These are phyloP conservation scores for Hydrangea macrophylla DNA, from an alignment of 148 eudicot genomes.

Conservation along the genomic window DNA sequence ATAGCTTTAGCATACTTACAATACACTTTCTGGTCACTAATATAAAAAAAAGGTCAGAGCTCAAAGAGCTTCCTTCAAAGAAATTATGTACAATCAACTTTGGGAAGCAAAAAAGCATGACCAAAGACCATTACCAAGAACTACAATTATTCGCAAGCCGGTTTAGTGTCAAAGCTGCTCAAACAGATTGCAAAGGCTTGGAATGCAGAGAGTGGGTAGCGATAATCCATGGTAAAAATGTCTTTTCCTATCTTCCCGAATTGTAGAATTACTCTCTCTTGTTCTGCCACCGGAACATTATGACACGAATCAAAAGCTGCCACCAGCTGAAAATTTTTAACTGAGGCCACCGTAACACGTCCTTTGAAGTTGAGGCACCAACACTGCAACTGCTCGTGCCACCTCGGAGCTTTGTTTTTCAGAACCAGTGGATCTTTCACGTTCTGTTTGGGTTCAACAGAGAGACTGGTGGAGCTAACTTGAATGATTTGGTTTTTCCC, in stretches of 20 bases:
- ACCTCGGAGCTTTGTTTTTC: constrained; percentile 50
- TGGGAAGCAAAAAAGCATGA: background rate
- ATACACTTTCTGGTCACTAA: background rate
- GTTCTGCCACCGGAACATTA: constrained; percentile 30
- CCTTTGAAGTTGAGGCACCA: constrained; percentile 64
- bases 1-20: constrained; percentile 1
- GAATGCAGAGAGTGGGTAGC: constrained; percentile 51
- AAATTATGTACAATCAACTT: constrained; percentile 13
- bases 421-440: constrained; percentile 27
- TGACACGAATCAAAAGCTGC: constrained; percentile 31
- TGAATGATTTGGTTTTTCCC: constrained; percentile 8
- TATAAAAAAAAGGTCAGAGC: background rate
- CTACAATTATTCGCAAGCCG: constrained; percentile 44
- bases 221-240: constrained; percentile 54
- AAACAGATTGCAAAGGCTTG: constrained; percentile 55
- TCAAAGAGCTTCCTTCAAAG: constrained; percentile 8
- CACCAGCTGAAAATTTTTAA: constrained; percentile 57
- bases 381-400: constrained; percentile 59
- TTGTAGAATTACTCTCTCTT: constrained; percentile 47
- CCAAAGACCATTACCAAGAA: background rate
- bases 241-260: constrained; percentile 63
- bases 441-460: background rate
- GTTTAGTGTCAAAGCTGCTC: constrained; percentile 59
- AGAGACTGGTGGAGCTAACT: background rate
- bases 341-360: constrained; percentile 63